phyloP scores from a whole-genome alignment of 371 early-diverging fungal genomes.

The Homolaphlyctis polyrhiza region DNA sequence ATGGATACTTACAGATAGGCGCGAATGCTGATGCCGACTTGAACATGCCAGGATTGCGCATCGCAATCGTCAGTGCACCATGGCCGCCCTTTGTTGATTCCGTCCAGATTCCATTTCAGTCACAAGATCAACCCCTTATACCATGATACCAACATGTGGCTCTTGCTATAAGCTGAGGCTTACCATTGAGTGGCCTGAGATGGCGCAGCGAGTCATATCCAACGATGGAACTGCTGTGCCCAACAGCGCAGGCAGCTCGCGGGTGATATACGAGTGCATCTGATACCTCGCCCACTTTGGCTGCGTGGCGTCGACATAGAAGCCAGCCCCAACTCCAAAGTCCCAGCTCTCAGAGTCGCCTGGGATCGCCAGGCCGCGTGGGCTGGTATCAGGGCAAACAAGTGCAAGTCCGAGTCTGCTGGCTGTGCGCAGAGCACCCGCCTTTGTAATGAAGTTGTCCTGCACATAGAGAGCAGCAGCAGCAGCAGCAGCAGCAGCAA shows the following conservation, averaged over 20 bases:
- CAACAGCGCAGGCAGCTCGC: slow-evolving; percentile 64
- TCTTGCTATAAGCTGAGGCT: neutral
- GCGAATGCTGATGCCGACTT: slow-evolving; percentile 78
- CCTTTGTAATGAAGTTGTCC: slow-evolving; percentile 83
- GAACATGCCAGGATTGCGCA: slow-evolving; percentile 66
- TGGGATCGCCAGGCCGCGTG: slow-evolving; percentile 48
- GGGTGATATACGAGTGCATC: slow-evolving; percentile 76
- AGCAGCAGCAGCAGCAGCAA: neutral
- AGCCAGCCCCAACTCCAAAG: slow-evolving; percentile 72
- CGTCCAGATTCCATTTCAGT: neutral
- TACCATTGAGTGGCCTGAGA: slow-evolving; percentile 80
- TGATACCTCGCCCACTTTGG: slow-evolving; percentile 70
- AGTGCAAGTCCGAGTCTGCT: slow-evolving; percentile 65
- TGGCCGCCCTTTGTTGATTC: slow-evolving; percentile 68
- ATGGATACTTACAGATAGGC: slow-evolving; percentile 58
- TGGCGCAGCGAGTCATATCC: slow-evolving; percentile 58
- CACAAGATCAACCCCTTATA: neutral
- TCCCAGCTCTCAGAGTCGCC: slow-evolving; percentile 59
- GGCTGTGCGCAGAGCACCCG: slow-evolving; percentile 67
- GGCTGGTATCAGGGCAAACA: slow-evolving; percentile 84
- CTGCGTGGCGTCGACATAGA: slow-evolving; percentile 60
- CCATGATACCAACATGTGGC: too few relatives aligned
- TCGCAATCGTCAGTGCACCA: slow-evolving; percentile 71
- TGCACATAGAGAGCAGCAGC: slow-evolving; percentile 55
- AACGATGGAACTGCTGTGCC: slow-evolving; percentile 52